Conservation (phyloP, 495 filamentous ascomycete genomes). For the Pseudotulostoma volvatum region DNA sequence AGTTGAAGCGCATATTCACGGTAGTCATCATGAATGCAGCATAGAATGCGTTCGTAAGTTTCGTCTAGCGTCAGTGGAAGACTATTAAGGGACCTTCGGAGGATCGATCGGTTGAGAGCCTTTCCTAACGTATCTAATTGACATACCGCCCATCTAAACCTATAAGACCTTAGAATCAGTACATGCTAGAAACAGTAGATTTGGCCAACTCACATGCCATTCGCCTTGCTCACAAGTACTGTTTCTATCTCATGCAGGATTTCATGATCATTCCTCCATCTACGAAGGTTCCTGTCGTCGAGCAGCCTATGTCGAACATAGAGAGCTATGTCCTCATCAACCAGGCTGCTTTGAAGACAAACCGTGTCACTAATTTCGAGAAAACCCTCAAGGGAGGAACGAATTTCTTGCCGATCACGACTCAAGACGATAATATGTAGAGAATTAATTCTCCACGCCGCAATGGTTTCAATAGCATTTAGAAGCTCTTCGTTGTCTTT, state of each 20-base stretch:
- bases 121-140: conserved; percentile 19
- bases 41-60: conserved; percentile 21
- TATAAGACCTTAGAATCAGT: conserved; percentile 7
- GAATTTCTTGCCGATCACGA: conserved; percentile 14
- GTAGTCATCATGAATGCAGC: conserved; percentile 8
- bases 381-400: conserved; percentile 16
- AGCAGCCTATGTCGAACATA: neutral
- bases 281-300: neutral
- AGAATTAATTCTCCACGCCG: conserved; percentile 1
- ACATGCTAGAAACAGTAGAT: neutral
- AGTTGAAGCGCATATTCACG: conserved; percentile 9
- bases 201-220: conserved; percentile 19
- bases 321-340: neutral
- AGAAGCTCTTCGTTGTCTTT: conserved; percentile 1
- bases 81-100: conserved; percentile 8
- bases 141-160: conserved; percentile 24
- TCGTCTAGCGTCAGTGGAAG: conserved; percentile 20
- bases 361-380: conserved; percentile 7
- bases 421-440: conserved; percentile 7
- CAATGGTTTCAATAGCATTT: conserved; percentile 5
- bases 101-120: conserved; percentile 5
- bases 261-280: neutral
- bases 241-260: conserved; percentile 10
- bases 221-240: conserved; percentile 12
- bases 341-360: conserved; percentile 1